These are phyloP conservation scores for Whalleya microplaca DNA, from an alignment of 2,329 filamentous ascomycete genomes.

Conservation along the genomic window DNA sequence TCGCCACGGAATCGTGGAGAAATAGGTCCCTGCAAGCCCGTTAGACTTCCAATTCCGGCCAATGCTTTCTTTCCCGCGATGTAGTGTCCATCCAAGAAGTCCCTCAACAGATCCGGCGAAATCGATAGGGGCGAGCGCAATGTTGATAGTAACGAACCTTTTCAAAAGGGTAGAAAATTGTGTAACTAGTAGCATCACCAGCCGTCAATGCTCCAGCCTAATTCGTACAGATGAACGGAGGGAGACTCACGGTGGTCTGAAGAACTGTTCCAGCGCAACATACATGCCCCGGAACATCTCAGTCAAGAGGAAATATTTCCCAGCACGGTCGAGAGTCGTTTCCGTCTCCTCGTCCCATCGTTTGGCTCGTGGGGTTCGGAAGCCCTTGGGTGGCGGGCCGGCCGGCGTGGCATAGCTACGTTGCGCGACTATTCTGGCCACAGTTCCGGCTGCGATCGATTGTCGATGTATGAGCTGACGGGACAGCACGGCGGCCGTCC, in stretches of 20 bases:
- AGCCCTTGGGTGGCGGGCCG: conserved; percentile 78
- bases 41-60: conserved; percentile 21
- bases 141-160: conserved; percentile 59
- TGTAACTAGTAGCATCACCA: conserved; percentile 67
- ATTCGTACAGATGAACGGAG: not conserved
- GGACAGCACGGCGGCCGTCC: conserved; percentile 35
- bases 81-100: not conserved
- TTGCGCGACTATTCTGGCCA: conserved; percentile 40
- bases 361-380: conserved; percentile 74
- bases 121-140: not conserved
- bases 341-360: conserved; percentile 83
- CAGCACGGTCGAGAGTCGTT: conserved; percentile 77
- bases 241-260: conserved; percentile 86
- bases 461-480: conserved; percentile 39
- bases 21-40: conserved; percentile 73
- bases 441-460: conserved; percentile 25
- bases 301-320: conserved; percentile 92
- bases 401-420: conserved; percentile 67
- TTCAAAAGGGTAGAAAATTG: conserved; percentile 98
- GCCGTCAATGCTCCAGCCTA: conserved; percentile 10
- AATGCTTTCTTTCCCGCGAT: conserved; percentile 16
- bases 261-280: conserved; percentile 95
- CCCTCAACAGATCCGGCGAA: conserved; percentile 11
- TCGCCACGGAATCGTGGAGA: conserved; percentile 98
- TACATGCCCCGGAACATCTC: conserved; percentile 99